Base-by-base conservation (phyloP, 2,329 filamentous ascomycete species). In the Juglanconis sp. region DNA sequence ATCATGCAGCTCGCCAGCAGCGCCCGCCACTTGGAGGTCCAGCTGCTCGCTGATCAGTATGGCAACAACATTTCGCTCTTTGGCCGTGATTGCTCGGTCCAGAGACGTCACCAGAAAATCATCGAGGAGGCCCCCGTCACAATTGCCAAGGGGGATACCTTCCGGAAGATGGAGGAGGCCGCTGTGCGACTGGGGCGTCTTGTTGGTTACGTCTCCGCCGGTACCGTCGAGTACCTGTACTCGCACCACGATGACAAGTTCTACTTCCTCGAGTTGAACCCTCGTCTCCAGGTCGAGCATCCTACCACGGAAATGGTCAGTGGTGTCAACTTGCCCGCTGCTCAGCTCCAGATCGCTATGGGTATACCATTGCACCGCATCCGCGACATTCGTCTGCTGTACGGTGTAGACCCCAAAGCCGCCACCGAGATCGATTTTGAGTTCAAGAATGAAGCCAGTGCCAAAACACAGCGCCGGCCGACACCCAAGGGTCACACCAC, bases 1-100 rank as follows among this genome's bases (percentile, higher is more conserved):
- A 96, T 99, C 80, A 99, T 99, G 95, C 97, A 99, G 86, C 82
- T 99, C 65, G 95, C 95, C 53, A 95, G 94, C 68, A 96, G 96
- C 73, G 95, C 95, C 46, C 85, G 95, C 68, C 95, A 99, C 84
- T 81, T 99, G 79, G 95, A 99, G 78, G 96, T 99, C 61, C 95
- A 99, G 79, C 82, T 99, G 66, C 83, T 99, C 57, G 96, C 95
- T 66, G 96, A 99, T 81, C 92, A 99, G 83, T 99, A 99, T 75
- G 95, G 96, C 72, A 97, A 99, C 86, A 98, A 98, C 80, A 97
- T 99, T 73, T 99, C 95, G 8, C 87, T 99, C 55, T 99, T 98
- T 70, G 95, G 95, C 72, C 89, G 95, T 87, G 95, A 99, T 81
- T 99, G 95, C 75, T 99, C 95, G 68, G 95, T 99, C 13, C 95